Percentiles rank a stretch among this genome's conserved stretches.
phyloP scores from a whole-genome alignment of 257 asterid species.

The Marsdenia floribunda region DNA sequence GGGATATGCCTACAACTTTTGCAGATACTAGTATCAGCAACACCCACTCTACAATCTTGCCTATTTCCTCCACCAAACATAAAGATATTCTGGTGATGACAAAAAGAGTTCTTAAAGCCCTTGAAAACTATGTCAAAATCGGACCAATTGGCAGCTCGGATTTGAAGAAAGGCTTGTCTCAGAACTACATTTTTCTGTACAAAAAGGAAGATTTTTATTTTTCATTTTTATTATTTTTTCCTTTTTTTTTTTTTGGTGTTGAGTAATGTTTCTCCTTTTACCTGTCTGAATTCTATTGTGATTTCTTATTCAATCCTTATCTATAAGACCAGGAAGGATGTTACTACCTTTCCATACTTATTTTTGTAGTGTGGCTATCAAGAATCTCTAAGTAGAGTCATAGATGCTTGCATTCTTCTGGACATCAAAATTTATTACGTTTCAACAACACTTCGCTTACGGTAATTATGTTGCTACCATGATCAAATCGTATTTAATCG shows the following conservation, averaged over 20 bases:
- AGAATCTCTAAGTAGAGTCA: neutral
- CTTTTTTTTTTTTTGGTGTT: neutral
- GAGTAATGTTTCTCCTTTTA: neutral
- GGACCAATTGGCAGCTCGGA: neutral
- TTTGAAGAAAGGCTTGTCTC: neutral
- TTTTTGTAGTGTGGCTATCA: neutral
- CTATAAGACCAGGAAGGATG: neutral
- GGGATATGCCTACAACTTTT: neutral
- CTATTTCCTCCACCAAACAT: neutral
- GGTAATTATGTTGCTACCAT: too few relatives aligned
- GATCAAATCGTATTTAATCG: neutral
- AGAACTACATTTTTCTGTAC: conserved; percentile 1
- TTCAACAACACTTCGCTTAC: neutral
- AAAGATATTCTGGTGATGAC: neutral
- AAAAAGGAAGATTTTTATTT: neutral
- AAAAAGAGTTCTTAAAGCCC: neutral
- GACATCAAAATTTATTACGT: neutral
- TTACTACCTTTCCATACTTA: neutral
- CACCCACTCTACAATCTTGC: neutral
- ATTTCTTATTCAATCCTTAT: neutral
- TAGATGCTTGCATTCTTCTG: neutral
- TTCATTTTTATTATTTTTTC: neutral
- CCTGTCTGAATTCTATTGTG: neutral
- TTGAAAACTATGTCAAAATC: neutral
- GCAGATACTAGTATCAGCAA: neutral